Percentiles rank a stretch among this genome's conserved stretches.
Conservation (phyloP, 345 rosid genomes). For the Boechera divaricarpa region DNA sequence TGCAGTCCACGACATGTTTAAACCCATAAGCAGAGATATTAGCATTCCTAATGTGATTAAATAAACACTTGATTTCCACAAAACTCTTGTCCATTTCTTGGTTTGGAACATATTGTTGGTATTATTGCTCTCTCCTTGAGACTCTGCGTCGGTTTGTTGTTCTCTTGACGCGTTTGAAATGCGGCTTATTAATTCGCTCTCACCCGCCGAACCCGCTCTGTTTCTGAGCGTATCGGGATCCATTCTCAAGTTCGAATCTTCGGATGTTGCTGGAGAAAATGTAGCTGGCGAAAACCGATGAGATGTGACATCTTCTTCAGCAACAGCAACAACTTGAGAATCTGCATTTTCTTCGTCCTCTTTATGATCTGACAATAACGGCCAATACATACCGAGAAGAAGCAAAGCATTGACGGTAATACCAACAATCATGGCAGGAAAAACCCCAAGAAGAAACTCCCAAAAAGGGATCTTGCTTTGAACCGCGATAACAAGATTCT, state of each 20-base stretch:
- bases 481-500: conserved; percentile 80
- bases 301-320: conserved; percentile 57
- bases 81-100: conserved; percentile 54
- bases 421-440: conserved; percentile 77
- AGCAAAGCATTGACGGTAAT: conserved; percentile 59
- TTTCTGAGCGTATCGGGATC: conserved; percentile 56
- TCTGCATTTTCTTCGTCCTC: conserved; percentile 45
- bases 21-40: conserved; percentile 67
- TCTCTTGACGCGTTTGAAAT: conserved; percentile 55
- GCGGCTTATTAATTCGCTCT: conserved; percentile 42
- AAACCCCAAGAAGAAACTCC: conserved; percentile 60
- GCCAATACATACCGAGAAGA: conserved; percentile 76
- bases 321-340: conserved; percentile 50
- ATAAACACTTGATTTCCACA: conserved; percentile 73
- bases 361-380: conserved; percentile 57
- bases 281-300: conserved; percentile 81
- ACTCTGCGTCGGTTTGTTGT: conserved; percentile 43
- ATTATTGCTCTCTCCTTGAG: conserved; percentile 34
- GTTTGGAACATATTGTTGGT: conserved; percentile 13
- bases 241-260: conserved; percentile 50
- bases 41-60: conserved; percentile 72
- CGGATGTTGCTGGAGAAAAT: conserved; percentile 55
- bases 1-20: conserved; percentile 93
- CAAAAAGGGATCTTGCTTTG: conserved; percentile 70
- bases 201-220: conserved; percentile 50